phyloP scores from a whole-genome alignment of 2,329 filamentous ascomycete genomes.

The Rhynchosporium graminicola region DNA sequence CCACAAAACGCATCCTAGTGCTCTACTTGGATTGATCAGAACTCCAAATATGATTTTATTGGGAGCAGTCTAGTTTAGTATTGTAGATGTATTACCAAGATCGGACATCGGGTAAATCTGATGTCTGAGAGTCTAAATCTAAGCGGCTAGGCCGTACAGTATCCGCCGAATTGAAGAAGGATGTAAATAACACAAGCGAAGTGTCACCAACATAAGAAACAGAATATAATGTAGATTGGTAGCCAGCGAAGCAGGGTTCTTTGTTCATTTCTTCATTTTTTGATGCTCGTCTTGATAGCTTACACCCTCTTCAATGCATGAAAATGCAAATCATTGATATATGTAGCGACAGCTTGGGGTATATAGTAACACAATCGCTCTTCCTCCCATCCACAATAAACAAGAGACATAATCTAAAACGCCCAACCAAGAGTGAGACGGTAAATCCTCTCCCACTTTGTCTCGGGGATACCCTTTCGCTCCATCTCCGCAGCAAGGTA shows the following conservation, averaged over 20 bases:
- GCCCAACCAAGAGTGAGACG: conserved; percentile 31
- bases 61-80: too few species aligned
- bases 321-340: neutral
- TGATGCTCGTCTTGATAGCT: neutral
- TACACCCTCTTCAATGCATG: neutral
- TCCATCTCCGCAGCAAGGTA: conserved; percentile 28
- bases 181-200: too few species aligned
- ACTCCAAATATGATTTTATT: too few species aligned
- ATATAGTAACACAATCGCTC: neutral
- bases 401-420: conserved; percentile 21
- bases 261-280: conserved; percentile 7
- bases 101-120: too few species aligned
- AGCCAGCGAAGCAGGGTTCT: neutral
- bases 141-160: too few species aligned
- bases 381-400: neutral
- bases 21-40: too few species aligned
- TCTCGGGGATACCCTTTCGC: conserved; percentile 31
- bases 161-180: too few species aligned
- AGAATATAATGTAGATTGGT: too few species aligned
- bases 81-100: too few species aligned
- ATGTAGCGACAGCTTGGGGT: conserved; percentile 8
- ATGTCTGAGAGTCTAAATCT: too few species aligned
- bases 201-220: too few species aligned
- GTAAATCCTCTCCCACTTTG: conserved; percentile 33
- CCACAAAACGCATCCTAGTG: too few species aligned